Evolutionary conservation across 805 yeast genomes (phyloP).

Genomic region (Wickerhamomyces subpelliculosus): DNA sequence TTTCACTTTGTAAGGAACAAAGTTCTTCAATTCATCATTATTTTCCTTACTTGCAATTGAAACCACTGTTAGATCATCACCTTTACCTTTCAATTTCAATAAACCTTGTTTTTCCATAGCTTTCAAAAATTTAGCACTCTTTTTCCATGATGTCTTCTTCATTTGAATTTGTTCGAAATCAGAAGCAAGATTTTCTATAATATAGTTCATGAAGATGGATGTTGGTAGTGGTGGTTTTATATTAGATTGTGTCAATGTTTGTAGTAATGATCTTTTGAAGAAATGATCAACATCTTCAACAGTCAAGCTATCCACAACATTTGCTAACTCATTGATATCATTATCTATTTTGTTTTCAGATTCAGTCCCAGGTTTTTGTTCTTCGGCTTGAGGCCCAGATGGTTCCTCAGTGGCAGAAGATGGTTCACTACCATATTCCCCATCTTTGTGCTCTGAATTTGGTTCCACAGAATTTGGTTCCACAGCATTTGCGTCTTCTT

Average conservation of each 20-base stretch:
- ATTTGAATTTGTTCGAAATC: conserved; percentile 52
- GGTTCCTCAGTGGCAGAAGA: conserved; percentile 1
- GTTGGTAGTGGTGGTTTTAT: conserved; percentile 62
- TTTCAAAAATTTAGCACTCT: conserved; percentile 77
- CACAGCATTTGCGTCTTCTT: conserved; percentile 6
- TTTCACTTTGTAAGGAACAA: conserved; percentile 52
- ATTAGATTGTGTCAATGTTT: conserved; percentile 53
- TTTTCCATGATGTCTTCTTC: conserved; percentile 85
- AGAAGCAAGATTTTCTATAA: conserved; percentile 68
- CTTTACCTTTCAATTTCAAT: conserved; percentile 73
- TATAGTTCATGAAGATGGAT: conserved; percentile 65
- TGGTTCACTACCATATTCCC: conserved; percentile 3
- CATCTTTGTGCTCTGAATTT: conserved; percentile 2
- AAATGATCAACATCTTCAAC: conserved; percentile 69
- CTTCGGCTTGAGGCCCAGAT: conserved; percentile 1
- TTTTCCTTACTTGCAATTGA: conserved; percentile 38
- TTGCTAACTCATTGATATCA: conserved; percentile 10
- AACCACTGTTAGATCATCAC: conserved; percentile 64
- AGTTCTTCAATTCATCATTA: conserved; percentile 45
- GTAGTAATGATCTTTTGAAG: conserved; percentile 63
- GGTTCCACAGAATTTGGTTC: conserved; percentile 7
- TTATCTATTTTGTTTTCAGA: too few species aligned
- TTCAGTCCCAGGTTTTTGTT: too few species aligned
- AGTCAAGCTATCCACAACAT: conserved; percentile 26
- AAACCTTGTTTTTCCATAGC: conserved; percentile 75